Base-by-base conservation (phyloP, 2,329 filamentous ascomycete species). In the Aspergillus latus region DNA sequence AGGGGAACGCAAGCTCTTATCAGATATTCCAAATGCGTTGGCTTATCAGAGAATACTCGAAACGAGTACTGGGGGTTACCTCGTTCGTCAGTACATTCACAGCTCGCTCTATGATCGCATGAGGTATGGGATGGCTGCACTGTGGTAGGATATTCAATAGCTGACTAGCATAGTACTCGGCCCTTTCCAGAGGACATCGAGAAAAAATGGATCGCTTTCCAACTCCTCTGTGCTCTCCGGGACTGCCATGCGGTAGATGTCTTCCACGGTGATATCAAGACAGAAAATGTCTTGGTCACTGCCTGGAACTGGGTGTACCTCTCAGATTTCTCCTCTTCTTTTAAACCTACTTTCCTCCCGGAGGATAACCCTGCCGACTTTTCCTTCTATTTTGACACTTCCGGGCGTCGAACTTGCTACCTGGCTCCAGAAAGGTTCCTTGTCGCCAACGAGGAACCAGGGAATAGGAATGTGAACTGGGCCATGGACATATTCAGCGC, bases 281-380 rank as follows among this genome's bases (percentile, higher is more conserved):
- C 93, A 1, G 93, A 99, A 74, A 99, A 99, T 67, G 86, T 96
- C 36, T 80, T 99, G 47, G 93, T 99, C 49, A 99, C 94, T 0
- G 97, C 94, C 5, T 99, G 94, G 94, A 97, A 97, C 76, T 99
- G 95, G 94, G 82, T 99, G 2, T 99, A 97, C 71, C 82, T 99
- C 37, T 88, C 92, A n/a, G 94, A 99, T 73, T 99, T 97, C 72
- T 96, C 93, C 3, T 92, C 93, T 0, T 88, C 90, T 0, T 97
- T 96, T 78, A 99, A 99, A 70, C 94, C 92, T 9, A 90, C 92
- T 4, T 90, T 91, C 72, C 80, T 99, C 2, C 94, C 94, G 2
- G 93, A 97, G 72, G 92, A 99, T 68, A 97, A 99, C 67, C 94
- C 94, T 1, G 92, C 91, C 13, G 92, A 97, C 67, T 99, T 97